Conservation (phyloP, 768 basidiomycete genomes). For the Kwoniella sp. region DNA sequence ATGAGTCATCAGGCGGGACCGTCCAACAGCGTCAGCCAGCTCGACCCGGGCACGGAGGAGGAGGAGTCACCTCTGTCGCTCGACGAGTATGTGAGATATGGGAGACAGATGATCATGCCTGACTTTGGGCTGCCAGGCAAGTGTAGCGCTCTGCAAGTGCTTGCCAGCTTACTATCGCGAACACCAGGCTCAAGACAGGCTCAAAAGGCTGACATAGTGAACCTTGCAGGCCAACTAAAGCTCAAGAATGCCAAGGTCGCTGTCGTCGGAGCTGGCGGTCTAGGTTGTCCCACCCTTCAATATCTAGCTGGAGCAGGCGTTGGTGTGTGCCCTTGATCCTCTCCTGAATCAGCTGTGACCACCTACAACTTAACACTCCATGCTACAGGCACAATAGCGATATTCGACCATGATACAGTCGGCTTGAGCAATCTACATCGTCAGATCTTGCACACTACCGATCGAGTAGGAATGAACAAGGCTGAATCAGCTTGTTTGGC, state of each 20-base stretch:
- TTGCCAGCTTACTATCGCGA: not conserved
- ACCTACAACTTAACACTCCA: not conserved
- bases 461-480: slow-evolving; percentile 74
- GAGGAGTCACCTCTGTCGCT: slow-evolving; percentile 42
- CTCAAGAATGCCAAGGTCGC: slow-evolving; percentile 73
- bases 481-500: slow-evolving; percentile 77
- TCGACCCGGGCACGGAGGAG: not conserved
- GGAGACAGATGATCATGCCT: slow-evolving; percentile 92
- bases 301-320: slow-evolving; percentile 91
- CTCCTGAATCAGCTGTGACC: not conserved
- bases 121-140: slow-evolving; percentile 82
- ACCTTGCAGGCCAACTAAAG: slow-evolving; percentile 73
- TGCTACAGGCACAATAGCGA: slow-evolving; percentile 71
- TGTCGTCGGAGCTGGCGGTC: slow-evolving; percentile 91
- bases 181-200: not conserved
- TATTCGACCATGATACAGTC: slow-evolving; percentile 85
- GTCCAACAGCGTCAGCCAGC: not conserved
- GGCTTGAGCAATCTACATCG: slow-evolving; percentile 88
- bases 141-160: slow-evolving; percentile 15
- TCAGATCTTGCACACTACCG: slow-evolving; percentile 82
- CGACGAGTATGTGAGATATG: slow-evolving; percentile 85
- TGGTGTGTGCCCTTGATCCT: too few species aligned
- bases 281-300: slow-evolving; percentile 93
- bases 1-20: not conserved
- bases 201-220: not conserved